Base-by-base conservation (phyloP, 306 rosid genomes). In the Cyamopsis tetragonoloba region DNA sequence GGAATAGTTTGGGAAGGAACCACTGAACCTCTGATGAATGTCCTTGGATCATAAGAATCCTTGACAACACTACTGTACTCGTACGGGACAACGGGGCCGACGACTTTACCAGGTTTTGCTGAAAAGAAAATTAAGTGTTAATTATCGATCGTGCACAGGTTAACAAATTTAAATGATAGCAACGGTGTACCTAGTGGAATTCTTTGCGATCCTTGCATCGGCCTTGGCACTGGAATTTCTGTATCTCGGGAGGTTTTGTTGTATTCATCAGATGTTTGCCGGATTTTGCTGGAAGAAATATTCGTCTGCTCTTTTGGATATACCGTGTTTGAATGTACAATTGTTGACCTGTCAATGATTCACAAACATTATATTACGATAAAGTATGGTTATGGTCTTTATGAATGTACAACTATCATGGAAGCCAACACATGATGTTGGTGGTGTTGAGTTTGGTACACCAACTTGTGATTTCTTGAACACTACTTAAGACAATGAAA, bases 71-170 rank as follows among this genome's bases (percentile, higher is more conserved):
- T 87, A 2, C 81, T 86, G 15, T 86, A 84, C 49, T 89, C 95
- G 5, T 82, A 86, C 0, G 96, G 90, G 37, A 71, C 84, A 31
- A 84, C 98, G 0, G 98, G 95, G n/a, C 92, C 95, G 0, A 86
- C 88, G 51, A 89, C 85, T 81, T 93, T 86, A 49, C 91, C 96
- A 2, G 96, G 96, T 85, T 92, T 87, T 51, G 95, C 96, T 89
- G 88, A 62, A 65, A 18, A 76, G 37, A 50, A 56, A 62, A 42
- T 34, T 42, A 18, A 30, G 41, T 0, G 4, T 73, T 32, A 66
- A 69, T 59, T 44, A 35, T 19, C 18, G 5, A 17, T 13, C 14
- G 4, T 17, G 6, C 27, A 13, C 24, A 27, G 20, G 43, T 20
- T 14, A 48, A 12, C 13, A 57, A 22, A 51, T 42, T 19, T 31